These are phyloP conservation scores for Diversispora epigaea DNA, from an alignment of 192 early-diverging fungal genomes.

Conservation along the genomic window DNA sequence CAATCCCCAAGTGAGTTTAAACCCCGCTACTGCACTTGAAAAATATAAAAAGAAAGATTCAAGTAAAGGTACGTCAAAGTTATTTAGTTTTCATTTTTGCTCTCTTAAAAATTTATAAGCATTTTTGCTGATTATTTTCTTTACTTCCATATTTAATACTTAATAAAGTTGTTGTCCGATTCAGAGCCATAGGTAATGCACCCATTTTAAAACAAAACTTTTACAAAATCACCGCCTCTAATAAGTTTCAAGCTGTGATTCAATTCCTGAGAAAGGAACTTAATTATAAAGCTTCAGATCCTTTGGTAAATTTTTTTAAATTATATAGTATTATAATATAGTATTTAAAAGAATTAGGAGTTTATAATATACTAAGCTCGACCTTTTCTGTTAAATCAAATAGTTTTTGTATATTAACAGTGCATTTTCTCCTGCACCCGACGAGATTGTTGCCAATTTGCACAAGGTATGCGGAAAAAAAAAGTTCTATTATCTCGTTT, in stretches of 20 bases:
- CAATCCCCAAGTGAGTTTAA: background rate
- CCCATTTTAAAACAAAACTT: slow-evolving; percentile 86
- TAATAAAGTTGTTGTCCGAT: slow-evolving; percentile 80
- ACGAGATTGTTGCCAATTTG: slow-evolving; percentile 82
- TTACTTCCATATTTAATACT: background rate
- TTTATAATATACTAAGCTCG: background rate
- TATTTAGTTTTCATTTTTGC: background rate
- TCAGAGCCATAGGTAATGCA: slow-evolving; percentile 82
- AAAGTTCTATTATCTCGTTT: background rate
- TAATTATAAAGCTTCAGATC: slow-evolving; percentile 69
- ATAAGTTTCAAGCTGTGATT: slow-evolving; percentile 83
- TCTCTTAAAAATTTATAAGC: background rate
- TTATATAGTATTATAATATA: background rate
- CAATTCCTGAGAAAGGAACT: slow-evolving; percentile 82
- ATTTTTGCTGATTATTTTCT: background rate
- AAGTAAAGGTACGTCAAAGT: slow-evolving; percentile 8
- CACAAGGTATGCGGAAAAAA: slow-evolving; percentile 57
- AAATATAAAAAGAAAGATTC: slow-evolving; percentile 26
- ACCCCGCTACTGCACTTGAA: slow-evolving; percentile 12
- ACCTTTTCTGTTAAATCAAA: background rate
- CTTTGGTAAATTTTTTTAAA: slow-evolving; percentile 54
- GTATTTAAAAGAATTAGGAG: background rate
- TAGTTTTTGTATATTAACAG: slow-evolving; percentile 92
- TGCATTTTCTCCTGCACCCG: slow-evolving; percentile 92
- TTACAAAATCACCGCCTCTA: slow-evolving; percentile 81